Evolutionary conservation across 129 eudicot genomes (phyloP).

Genomic region (Daucus carota): DH1_v3.0 NC_030382.2:30741001-30741500

Average conservation of each 20-base stretch:
- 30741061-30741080: background rate
- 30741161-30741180: background rate
- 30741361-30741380: conserved; percentile 46
- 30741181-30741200: background rate
- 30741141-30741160: background rate
- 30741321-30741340: conserved; percentile 36
- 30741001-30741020: background rate
- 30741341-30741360: conserved; percentile 66
- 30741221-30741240: conserved; percentile 54
- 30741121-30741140: background rate
- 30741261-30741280: conserved; percentile 45
- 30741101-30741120: background rate
- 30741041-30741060: background rate
- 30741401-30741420: conserved; percentile 56
- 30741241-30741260: conserved; percentile 53
- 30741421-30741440: too few relatives aligned
- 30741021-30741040: background rate
- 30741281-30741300: background rate
- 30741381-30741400: conserved; percentile 94
- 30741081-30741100: background rate
- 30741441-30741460: background rate
- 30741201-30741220: background rate
- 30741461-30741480: background rate
- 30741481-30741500: too few relatives aligned
- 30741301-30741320: conserved; percentile 39